Conservation (phyloP, 2,329 filamentous ascomycete genomes). For the Penicillium sp. region DNA sequence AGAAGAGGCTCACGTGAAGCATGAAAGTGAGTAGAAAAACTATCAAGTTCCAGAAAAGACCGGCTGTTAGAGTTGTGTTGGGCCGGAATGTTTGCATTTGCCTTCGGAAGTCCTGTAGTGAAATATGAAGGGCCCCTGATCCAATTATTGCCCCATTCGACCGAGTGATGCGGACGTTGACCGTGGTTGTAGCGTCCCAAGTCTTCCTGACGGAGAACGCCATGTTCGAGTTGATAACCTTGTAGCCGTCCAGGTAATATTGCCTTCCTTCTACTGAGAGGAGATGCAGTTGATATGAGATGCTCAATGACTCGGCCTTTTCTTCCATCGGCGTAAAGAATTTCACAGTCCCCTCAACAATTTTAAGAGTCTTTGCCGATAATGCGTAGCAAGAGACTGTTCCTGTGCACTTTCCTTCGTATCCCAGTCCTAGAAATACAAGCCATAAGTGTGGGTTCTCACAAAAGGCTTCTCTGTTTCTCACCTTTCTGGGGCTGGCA, state of each 20-base stretch:
- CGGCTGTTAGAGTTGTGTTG: not conserved
- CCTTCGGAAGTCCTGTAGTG: slow-evolving; percentile 7
- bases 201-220: slow-evolving; percentile 11
- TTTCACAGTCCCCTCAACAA: not conserved
- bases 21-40: not conserved
- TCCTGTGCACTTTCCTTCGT: not conserved
- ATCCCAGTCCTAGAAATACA: not conserved
- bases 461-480: not conserved
- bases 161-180: slow-evolving; percentile 9
- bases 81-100: not conserved
- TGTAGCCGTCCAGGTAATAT: slow-evolving; percentile 4
- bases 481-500: not conserved
- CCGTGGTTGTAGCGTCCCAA: slow-evolving; percentile 16
- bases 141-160: slow-evolving; percentile 5
- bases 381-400: not conserved
- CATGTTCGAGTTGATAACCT: slow-evolving; percentile 4
- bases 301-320: not conserved
- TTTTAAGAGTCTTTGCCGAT: not conserved
- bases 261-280: not conserved
- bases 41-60: not conserved
- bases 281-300: not conserved
- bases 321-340: not conserved
- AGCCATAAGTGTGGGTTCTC: not conserved
- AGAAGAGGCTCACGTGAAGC: not conserved
- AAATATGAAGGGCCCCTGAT: slow-evolving; percentile 13